Conservation (phyloP, 2,329 filamentous ascomycete species). For the Chaetomiaceae sp. region DNA sequence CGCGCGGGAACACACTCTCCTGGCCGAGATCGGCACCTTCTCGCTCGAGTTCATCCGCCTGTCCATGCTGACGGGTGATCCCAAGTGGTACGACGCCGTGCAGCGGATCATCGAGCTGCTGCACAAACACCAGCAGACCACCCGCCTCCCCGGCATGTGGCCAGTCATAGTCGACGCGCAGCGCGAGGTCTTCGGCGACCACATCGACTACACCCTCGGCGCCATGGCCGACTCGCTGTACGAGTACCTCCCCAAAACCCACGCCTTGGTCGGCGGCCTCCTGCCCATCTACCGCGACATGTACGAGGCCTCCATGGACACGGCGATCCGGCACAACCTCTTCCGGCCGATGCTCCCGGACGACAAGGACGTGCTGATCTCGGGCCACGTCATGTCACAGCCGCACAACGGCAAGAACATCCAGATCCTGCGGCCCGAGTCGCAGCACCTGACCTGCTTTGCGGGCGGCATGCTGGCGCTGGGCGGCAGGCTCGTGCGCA, state of each 20-base stretch:
- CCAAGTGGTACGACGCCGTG: conserved; percentile 68
- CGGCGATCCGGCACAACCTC: conserved; percentile 53
- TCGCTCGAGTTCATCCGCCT: conserved; percentile 68
- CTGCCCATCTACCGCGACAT: conserved; percentile 52
- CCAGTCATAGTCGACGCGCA: conserved; percentile 46
- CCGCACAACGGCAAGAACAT: conserved; percentile 25
- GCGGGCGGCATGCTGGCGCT: conserved; percentile 65
- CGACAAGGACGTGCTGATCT: conserved; percentile 53
- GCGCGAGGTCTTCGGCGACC: conserved; percentile 23
- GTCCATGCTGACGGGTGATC: conserved; percentile 63
- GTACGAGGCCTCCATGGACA: conserved; percentile 56
- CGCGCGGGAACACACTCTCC: conserved; percentile 30
- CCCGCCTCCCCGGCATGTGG: conserved; percentile 67
- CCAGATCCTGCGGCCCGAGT: conserved; percentile 29
- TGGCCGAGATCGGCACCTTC: conserved; percentile 52
- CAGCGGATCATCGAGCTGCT: conserved; percentile 61
- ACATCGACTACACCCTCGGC: conserved; percentile 30
- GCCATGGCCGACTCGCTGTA: conserved; percentile 38
- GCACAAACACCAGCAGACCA: conserved; percentile 57
- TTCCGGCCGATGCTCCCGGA: conserved; percentile 58
- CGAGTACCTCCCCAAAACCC: conserved; percentile 48
- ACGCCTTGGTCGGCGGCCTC: conserved; percentile 51
- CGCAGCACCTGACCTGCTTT: conserved; percentile 62
- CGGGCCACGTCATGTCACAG: conserved; percentile 36
- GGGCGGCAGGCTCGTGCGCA: conserved; percentile 54